phyloP scores from a whole-genome alignment of 1,139 yeast species.

The Sugiyamaella grinbergsii region DNA sequence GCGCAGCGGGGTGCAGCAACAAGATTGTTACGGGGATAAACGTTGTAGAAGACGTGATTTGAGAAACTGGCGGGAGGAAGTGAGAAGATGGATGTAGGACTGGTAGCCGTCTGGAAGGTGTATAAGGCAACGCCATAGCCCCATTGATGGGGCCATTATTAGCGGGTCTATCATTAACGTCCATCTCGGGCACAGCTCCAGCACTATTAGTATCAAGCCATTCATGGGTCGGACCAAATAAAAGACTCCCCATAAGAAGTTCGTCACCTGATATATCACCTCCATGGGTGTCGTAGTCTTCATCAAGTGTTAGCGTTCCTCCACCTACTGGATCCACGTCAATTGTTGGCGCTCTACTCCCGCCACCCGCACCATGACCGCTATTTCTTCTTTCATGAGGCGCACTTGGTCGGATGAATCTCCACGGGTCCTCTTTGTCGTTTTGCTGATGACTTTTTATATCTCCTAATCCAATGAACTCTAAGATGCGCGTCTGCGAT shows the following conservation, averaged over 20 bases:
- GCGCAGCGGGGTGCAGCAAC: neutral
- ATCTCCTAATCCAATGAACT: constrained; percentile 22
- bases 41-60: neutral
- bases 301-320: neutral
- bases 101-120: neutral
- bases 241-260: too few relatives aligned
- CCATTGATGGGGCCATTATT: too few relatives aligned
- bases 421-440: neutral
- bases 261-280: constrained; percentile 9
- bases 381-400: neutral
- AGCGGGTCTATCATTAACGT: too few relatives aligned
- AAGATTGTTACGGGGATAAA: neutral
- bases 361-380: neutral
- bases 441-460: neutral
- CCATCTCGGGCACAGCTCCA: too few relatives aligned
- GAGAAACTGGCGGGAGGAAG: neutral
- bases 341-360: neutral
- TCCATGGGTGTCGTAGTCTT: neutral
- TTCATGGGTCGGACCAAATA: too few relatives aligned
- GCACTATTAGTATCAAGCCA: neutral
- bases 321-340: neutral
- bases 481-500: constrained; percentile 25
- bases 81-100: neutral
- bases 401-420: neutral
- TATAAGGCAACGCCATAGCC: too few relatives aligned